These are phyloP conservation scores for Penicillium psychrosexuale DNA, from an alignment of 2,329 filamentous ascomycete species.

Conservation along the genomic window DNA sequence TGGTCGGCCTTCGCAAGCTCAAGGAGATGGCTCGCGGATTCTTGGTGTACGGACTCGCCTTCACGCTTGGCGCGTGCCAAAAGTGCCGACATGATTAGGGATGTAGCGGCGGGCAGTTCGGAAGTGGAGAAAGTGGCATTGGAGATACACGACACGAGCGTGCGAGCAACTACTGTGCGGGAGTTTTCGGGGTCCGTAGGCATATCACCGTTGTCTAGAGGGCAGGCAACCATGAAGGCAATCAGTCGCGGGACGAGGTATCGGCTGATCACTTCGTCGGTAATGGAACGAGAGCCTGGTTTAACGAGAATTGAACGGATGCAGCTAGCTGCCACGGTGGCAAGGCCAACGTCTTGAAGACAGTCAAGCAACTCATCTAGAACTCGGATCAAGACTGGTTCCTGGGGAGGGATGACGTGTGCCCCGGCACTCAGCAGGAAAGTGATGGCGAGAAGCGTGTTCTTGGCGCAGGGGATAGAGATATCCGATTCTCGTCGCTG, in stretches of 20 bases:
- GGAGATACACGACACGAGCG: slow-evolving; percentile 69
- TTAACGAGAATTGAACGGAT: slow-evolving; percentile 77
- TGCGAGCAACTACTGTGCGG: slow-evolving; percentile 67
- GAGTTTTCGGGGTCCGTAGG: slow-evolving; percentile 69
- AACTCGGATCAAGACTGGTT: slow-evolving; percentile 71
- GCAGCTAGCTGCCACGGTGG: slow-evolving; percentile 87
- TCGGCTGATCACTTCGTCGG: slow-evolving; percentile 70
- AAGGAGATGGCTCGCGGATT: slow-evolving; percentile 73
- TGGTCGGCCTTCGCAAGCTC: slow-evolving; percentile 78
- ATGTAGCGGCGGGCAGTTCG: slow-evolving; percentile 55
- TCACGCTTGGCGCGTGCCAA: slow-evolving; percentile 68
- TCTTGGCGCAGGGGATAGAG: slow-evolving; percentile 86
- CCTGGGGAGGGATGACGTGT: slow-evolving; percentile 68
- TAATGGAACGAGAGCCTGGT: slow-evolving; percentile 55
- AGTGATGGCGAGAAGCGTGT: slow-evolving; percentile 81
- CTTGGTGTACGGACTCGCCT: slow-evolving; percentile 57
- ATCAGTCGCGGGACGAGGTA: slow-evolving; percentile 73
- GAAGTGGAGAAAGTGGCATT: slow-evolving; percentile 34
- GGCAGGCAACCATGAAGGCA: slow-evolving; percentile 61
- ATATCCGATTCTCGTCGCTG: slow-evolving; percentile 60
- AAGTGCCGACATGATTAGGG: slow-evolving; percentile 73
- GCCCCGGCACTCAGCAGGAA: slow-evolving; percentile 81
- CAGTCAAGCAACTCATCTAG: slow-evolving; percentile 82
- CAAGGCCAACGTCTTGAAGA: slow-evolving; percentile 58
- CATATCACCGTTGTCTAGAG: slow-evolving; percentile 57